Base-by-base conservation (phyloP, 768 basidiomycete species). In the Stropharia rugosoannulata region DNA sequence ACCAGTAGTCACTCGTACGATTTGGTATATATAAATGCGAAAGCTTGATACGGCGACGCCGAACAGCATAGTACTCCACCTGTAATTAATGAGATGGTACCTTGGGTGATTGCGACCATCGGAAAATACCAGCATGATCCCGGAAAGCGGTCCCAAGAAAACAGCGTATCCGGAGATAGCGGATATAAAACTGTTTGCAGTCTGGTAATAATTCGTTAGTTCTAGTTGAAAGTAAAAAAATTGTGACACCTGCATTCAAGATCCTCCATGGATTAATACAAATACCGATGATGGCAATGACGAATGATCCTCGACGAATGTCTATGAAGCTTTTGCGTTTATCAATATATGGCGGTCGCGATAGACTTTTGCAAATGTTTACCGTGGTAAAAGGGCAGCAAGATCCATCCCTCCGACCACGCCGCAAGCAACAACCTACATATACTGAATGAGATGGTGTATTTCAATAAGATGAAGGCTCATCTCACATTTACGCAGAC, bases 391-490 rank as follows among this genome's bases (percentile, higher is more conserved):
- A 1, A 72, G 47, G 1, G 69, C 68, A 9, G 70, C 64, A 3
- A 70, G 59, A 45, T 72, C 69, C 66, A 70, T 72, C 10, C 69
- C 70, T 2, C 70, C 70, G n/a, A 72, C 70, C 1, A 70, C 66
- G 2, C 68, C 69, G 40, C 66, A 68, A 7, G 68, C 69, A 19
- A 68, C 67, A 16, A 68, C 57, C 66, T 67, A n/a, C n/a, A n/a
- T n/a, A 40, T 3, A 36, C 13, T 27, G 25, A 2, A 27, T 25
- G 27, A 13, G 4, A 2, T 1, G 7, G 12, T 11, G n/a, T 8
- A 2, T 25, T 25, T 13, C 16, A 27, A 38, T 25, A 41, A 41
- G 11, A n/a, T 16, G 27, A 5, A 13, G 27, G 16, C 12, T 15
- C 10, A 5, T 51, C 64, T 58, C 36, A 70, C 68, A 54, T 66